Base-by-base conservation (phyloP, 225 moss, liverwort and hornwort species). In the Pleurozium schreberi region DNA sequence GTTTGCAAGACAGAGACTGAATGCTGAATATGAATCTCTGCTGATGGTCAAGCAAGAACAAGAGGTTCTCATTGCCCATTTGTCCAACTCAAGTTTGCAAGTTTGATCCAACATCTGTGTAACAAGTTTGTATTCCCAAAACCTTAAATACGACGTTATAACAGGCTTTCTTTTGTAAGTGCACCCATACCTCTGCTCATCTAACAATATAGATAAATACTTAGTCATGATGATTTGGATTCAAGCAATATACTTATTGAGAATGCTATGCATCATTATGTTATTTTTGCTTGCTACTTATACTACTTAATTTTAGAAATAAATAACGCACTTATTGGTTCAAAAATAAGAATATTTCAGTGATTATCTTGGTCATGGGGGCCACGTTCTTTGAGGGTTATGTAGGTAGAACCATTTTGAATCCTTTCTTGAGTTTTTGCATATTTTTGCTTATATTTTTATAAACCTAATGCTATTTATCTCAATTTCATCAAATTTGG, bases 41-140 rank as follows among this genome's bases (percentile, higher is more conserved):
- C 52, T 91, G 75, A 77, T 59, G 90, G 95, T 98, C 88, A 95
- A 95, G 84, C 93, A 95, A 91, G 93, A 98, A 63, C 96, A 98
- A 92, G 96, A 95, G 87, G 90, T 81, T 58, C 77, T 93, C 25
- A 93, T 96, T 23, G 92, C 94, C 25, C 90, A 78, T 23, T 86
- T 95, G 27, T 95, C 92, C 3, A 86, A 91, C 67, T 94, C 96
- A 30, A 93, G 89, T 83, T 84, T 92, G 47, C 97, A 87, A 85
- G 87, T 88, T 87, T 92, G 84, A 92, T 60, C 36, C 18, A 34
- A 58, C 74, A 83, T 53, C 22, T 80, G n/a, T 84, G 50, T 38
- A 82, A 42, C 43, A 52, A 62, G 61, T 62, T 77, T 69, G 55
- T 69, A 70, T 61, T 68, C 47, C 20, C 21, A 4, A 68, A 82